These are phyloP conservation scores for Erodium trifolium DNA, from an alignment of 441 rosid genomes.

Conservation along the genomic window DNA sequence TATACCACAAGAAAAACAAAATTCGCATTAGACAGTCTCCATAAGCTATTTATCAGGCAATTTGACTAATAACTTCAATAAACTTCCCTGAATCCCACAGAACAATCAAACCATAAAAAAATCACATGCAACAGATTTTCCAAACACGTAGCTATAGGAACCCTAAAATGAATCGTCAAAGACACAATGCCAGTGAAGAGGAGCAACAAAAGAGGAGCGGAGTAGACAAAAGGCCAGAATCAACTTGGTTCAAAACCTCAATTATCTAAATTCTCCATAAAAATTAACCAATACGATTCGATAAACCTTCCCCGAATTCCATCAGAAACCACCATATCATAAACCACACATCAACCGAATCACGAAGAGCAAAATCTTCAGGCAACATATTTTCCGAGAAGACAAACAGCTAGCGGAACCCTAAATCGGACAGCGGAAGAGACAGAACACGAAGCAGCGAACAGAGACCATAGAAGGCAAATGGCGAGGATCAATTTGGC, in stretches of 20 bases:
- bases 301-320: not conserved
- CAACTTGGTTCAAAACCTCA: not conserved
- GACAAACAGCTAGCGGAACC: slow-evolving; percentile 5
- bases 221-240: not conserved
- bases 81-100: not conserved
- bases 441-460: not conserved
- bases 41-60: not conserved
- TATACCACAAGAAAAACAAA: not conserved
- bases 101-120: not conserved
- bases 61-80: not conserved
- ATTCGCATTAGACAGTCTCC: not conserved
- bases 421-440: not conserved
- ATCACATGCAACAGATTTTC: not conserved
- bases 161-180: not conserved
- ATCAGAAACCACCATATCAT: not conserved
- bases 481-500: not conserved
- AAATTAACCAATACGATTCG: not conserved
- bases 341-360: not conserved
- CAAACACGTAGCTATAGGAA: not conserved
- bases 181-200: not conserved
- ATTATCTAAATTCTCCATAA: not conserved
- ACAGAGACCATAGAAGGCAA: not conserved
- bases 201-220: not conserved
- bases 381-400: not conserved
- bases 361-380: not conserved